Base-by-base conservation (phyloP, 345 rosid species). In the Ailanthus altissimus region DNA sequence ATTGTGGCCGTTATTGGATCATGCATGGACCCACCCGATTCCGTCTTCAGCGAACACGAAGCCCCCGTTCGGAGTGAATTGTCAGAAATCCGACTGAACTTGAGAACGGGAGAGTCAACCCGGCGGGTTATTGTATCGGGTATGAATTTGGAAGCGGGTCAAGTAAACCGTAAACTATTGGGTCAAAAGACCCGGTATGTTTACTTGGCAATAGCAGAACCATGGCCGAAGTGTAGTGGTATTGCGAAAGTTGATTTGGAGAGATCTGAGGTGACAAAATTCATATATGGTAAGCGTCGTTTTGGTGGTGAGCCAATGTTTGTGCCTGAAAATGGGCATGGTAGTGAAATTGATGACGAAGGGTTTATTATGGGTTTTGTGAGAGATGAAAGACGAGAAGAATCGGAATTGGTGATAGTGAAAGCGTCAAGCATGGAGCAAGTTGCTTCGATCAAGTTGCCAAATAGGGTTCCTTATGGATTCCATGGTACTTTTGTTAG, bases 11-110 rank as follows among this genome's bases (percentile, higher is more conserved):
- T 89, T 3, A 81, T 90, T 66, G 94, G 94, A 18, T 91, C 97
- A 6, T 91, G 98, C 76, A 89, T 91, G 94, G 83, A 76, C 83
- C 97, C 93, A 9, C 90, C 97, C 11, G 92, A 89, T 32, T 88
- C 90, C 12, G 76, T 91, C 16, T 91, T 91, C 80, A 87, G 83
- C 76, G 91, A 90, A 65, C 78, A 84, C 0, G 79, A 79, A 13
- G 70, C 51, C 23, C 59, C 73, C 1, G 38, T 84, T 2, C 78
- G 81, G 13, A 86, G 83, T 21, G 90, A 86, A 53, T 63, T 93
- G 65, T 79, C 88, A 1, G 86, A 90, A 72, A 89, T 91, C 67
- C 78, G 90, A 38, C 72, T 93, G 64, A 88, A 93, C 76, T 40
- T 89, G n/a, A 80, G 79, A 43, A 87, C 89, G 4, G 84, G 91